Evolutionary conservation across 148 eudicot genomes (phyloP), one percentile per base, ranked within the genome.

Genomic region (Nyssa sinensis): DNA sequence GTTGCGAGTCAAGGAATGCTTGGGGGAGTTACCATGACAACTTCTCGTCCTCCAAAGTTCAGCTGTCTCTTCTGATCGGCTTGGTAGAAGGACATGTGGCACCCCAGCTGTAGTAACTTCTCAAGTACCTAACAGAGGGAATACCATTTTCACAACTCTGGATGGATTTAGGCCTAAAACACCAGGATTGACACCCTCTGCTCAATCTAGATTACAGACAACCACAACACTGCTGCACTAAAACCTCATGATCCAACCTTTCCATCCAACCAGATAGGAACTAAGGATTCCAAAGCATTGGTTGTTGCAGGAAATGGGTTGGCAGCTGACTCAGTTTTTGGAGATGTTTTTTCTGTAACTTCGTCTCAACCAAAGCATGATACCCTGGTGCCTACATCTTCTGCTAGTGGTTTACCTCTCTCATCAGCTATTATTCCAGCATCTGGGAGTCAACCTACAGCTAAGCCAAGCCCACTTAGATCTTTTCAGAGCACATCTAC

Each of bases 281-380:
- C 69, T 66, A 75, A 80, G 62, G 88, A 86, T 71, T 75, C 85
- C 33, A 90, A 82, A 74, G 74, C 82, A 51, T 74, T 33, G n/a
- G 62, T 84, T n/a, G 79, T 64, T 77, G 39, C 87, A 49, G 91
- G 86, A 77, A 95, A 95, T 84, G 98, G 97, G 31, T 84, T 75
- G 81, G 69, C 86, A 61, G 76, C 96, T 12, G 85, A 85, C 80
- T 92, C n/a, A 14, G 75, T 76, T 33, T 84, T 76, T 74, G 97
- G 90, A 64, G 90, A 90, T 78, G 84, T 80, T 19, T 91, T 90
- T 71, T 83, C 93, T 64, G 84, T 75, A 53, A 39, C 83, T 69
- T 69, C 86, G 7, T 49, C 87, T 37, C 91, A 79, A 66, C 77
- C 82, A 47, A 87, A 71, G 62, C 81, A 74, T 75, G 81, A 81